These are phyloP conservation scores for Pezicula neosporulosa DNA, from an alignment of 2,329 filamentous ascomycete genomes.

Conservation along the genomic window DNA sequence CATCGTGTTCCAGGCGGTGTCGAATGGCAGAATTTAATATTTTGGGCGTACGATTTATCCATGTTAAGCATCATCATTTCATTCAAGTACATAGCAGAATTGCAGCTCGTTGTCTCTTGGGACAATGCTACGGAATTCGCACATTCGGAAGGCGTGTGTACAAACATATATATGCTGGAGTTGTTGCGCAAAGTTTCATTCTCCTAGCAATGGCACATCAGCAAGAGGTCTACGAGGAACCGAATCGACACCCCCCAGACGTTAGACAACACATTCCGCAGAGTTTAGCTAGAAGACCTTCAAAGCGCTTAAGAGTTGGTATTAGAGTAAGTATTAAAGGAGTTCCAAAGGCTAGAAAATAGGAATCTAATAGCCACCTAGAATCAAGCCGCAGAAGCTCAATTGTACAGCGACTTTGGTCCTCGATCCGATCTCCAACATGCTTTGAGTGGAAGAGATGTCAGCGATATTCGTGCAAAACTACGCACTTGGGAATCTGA, in stretches of 20 bases:
- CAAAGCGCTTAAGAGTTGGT: slow-evolving; percentile 3
- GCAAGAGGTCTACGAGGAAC: no score
- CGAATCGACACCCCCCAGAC: no score
- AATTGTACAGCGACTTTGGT: not conserved
- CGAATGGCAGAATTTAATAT: no score
- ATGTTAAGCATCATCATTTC: no score
- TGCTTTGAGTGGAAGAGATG: no score
- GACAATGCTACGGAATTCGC: slow-evolving; percentile 19
- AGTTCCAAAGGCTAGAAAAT: no score
- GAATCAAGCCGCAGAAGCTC: slow-evolving; percentile 1
- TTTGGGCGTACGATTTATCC: no score
- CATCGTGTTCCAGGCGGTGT: no score
- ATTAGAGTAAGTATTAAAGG: slow-evolving; percentile 2
- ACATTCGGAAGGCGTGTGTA: slow-evolving; percentile 5
- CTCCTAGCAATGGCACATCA: not conserved
- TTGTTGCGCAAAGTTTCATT: slow-evolving; percentile 17
- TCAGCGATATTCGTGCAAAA: slow-evolving; percentile 27
- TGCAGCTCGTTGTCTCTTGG: not conserved
- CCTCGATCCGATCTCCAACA: no score
- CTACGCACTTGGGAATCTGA: slow-evolving; percentile 20
- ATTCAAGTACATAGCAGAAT: not conserved
- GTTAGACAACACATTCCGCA: no score
- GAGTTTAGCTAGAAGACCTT: no score
- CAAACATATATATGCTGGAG: slow-evolving; percentile 20
- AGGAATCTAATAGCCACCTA: not conserved